These are phyloP conservation scores for Phytophthora boehmeriae DNA, from an alignment of 352 stramenopile genomes.

Conservation along the genomic window DNA sequence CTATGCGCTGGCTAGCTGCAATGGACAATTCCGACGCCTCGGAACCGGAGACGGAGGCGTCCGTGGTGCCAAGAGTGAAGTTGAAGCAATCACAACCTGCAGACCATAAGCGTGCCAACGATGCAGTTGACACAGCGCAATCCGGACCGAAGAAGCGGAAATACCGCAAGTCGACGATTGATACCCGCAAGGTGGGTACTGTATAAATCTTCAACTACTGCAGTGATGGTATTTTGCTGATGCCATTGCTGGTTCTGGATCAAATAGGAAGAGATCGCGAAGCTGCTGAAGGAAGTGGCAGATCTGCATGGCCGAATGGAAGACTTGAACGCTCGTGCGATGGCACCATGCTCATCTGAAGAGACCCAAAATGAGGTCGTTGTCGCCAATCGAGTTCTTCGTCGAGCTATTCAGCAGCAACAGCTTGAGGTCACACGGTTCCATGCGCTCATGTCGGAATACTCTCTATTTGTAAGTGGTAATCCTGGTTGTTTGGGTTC, in stretches of 20 bases:
- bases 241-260: not conserved
- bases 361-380: constrained; percentile 10
- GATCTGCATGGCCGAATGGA: constrained; percentile 28
- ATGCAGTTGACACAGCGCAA: not conserved
- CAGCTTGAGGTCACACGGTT: constrained; percentile 29
- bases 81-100: constrained; percentile 4
- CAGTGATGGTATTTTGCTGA: not conserved
- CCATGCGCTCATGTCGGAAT: constrained; percentile 37
- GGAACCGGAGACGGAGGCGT: constrained; percentile 11
- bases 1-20: constrained; percentile 25
- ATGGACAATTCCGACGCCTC: constrained; percentile 27
- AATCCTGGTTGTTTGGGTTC: not conserved
- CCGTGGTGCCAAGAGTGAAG: constrained; percentile 3
- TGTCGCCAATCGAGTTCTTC: constrained; percentile 27
- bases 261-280: constrained; percentile 37
- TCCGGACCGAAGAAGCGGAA: constrained; percentile 25
- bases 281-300: constrained; percentile 29
- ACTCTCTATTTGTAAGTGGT: constrained; percentile 29
- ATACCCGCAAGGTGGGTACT: constrained; percentile 20
- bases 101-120: constrained; percentile 5
- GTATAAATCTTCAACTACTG: too few relatives aligned
- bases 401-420: constrained; percentile 28
- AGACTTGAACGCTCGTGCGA: constrained; percentile 18
- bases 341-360: constrained; percentile 3
- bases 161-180: constrained; percentile 32